Evolutionary conservation across 805 yeast genomes (phyloP).

Genomic region (Isabelozyma heimii): DNA sequence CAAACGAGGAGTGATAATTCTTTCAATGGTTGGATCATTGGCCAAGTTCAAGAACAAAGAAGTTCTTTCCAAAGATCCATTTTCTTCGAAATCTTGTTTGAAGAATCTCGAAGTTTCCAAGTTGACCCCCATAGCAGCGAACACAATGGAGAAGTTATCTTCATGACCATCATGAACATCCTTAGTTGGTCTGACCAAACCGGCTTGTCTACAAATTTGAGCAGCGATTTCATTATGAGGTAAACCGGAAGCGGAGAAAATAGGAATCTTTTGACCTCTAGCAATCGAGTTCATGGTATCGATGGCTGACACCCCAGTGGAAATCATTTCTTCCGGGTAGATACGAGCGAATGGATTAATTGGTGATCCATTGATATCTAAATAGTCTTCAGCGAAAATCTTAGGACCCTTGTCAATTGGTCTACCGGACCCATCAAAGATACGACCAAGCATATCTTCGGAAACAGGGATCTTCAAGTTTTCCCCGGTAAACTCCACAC

Average conservation of each 20-base stretch:
- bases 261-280: slow-evolving; percentile 99
- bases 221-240: slow-evolving; percentile 99
- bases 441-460: slow-evolving; percentile 96
- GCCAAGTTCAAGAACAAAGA: slow-evolving; percentile 96
- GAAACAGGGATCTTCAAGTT: slow-evolving; percentile 90
- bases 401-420: slow-evolving; percentile 98
- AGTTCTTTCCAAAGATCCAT: slow-evolving; percentile 97
- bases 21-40: slow-evolving; percentile 98
- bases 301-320: slow-evolving; percentile 97
- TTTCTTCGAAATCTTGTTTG: slow-evolving; percentile 99
- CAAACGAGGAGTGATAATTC: slow-evolving; percentile 98
- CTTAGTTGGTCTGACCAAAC: slow-evolving; percentile 97
- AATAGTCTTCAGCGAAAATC: slow-evolving; percentile 96
- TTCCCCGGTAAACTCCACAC: slow-evolving; percentile 96
- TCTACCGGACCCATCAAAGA: slow-evolving; percentile 98
- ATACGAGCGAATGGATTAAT: slow-evolving; percentile 98
- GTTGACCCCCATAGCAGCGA: slow-evolving; percentile 99
- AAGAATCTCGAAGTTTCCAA: slow-evolving; percentile 97
- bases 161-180: slow-evolving; percentile 99
- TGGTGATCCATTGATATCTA: slow-evolving; percentile 98
- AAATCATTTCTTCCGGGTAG: slow-evolving; percentile 99
- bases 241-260: slow-evolving; percentile 97
- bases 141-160: slow-evolving; percentile 97
- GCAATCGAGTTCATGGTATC: slow-evolving; percentile 99
- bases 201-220: slow-evolving; percentile 99